Evolutionary conservation across 2,329 filamentous ascomycete species (phyloP).

Genomic region (Onygenales sp.): DNA sequence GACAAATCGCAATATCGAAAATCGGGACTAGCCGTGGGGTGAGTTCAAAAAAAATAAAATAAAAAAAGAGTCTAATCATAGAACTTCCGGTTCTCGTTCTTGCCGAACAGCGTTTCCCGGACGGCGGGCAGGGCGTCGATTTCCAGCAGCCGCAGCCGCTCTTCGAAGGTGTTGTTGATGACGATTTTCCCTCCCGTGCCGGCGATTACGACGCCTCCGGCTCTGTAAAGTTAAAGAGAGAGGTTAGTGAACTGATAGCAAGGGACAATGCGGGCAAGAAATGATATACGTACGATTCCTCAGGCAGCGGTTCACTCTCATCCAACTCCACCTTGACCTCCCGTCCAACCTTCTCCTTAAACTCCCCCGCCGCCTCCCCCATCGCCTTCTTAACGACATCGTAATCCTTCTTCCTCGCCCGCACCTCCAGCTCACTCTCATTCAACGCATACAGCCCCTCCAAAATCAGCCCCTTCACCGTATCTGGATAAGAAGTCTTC

Average conservation of each 20-base stretch:
- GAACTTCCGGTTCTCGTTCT: conserved; percentile 94
- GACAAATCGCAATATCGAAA: too few relatives aligned
- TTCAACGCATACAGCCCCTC: conserved; percentile 84
- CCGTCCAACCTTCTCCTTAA: conserved; percentile 66
- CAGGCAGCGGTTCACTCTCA: conserved; percentile 68
- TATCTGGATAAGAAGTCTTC: conserved; percentile 56
- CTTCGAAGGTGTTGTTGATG: conserved; percentile 96
- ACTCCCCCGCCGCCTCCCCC: conserved; percentile 67
- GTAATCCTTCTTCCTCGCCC: conserved; percentile 70
- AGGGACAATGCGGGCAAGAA: conserved; percentile 6
- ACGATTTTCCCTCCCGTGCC: conserved; percentile 88
- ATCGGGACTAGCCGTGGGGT: too few relatives aligned
- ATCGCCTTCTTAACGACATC: conserved; percentile 69
- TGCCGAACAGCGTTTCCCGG: conserved; percentile 78
- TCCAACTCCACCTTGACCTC: conserved; percentile 64
- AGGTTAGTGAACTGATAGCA: conserved; percentile 7
- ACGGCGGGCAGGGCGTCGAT: conserved; percentile 76
- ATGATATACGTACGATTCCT: conserved; percentile 61
- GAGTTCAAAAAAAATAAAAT: neutral
- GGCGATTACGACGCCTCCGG: conserved; percentile 72
- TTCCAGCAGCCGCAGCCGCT: conserved; percentile 76
- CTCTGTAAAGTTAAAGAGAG: conserved; percentile 40
- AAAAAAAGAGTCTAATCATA: conserved; percentile 56
- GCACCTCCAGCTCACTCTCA: conserved; percentile 66
- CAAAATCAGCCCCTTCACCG: conserved; percentile 72